These are phyloP conservation scores for Chalciporus chontae DNA, from an alignment of 768 basidiomycete species.

Conservation along the genomic window DNA sequence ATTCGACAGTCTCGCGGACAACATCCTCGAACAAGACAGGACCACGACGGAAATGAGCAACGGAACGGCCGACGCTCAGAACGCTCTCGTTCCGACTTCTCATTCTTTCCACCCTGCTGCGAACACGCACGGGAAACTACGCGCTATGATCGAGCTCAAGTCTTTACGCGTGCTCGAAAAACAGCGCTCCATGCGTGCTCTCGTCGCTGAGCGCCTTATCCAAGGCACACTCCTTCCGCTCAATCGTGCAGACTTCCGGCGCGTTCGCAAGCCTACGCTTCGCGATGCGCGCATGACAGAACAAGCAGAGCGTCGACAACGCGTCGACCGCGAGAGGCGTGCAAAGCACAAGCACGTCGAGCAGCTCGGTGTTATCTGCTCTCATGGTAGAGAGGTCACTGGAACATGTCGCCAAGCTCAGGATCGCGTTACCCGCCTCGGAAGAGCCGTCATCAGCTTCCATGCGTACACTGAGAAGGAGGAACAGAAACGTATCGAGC, in stretches of 20 bases:
- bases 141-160: slow-evolving; percentile 91
- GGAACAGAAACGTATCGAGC: slow-evolving; percentile 95
- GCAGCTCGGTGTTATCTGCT: slow-evolving; percentile 82
- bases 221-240: slow-evolving; percentile 87
- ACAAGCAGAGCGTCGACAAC: slow-evolving; percentile 85
- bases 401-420: slow-evolving; percentile 65
- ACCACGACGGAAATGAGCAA: slow-evolving; percentile 27
- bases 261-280: slow-evolving; percentile 78
- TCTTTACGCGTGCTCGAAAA: slow-evolving; percentile 85
- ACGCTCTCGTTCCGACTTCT: neutral
- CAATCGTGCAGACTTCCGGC: slow-evolving; percentile 89
- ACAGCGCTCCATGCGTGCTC: slow-evolving; percentile 82
- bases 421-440: slow-evolving; percentile 56
- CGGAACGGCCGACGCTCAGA: slow-evolving; percentile 29
- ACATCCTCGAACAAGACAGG: slow-evolving; percentile 19
- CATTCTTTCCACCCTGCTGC: slow-evolving; percentile 46
- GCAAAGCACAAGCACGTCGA: slow-evolving; percentile 97
- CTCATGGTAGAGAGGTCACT: slow-evolving; percentile 75
- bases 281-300: slow-evolving; percentile 90
- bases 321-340: slow-evolving; percentile 85
- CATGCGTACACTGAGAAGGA: slow-evolving; percentile 94
- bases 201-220: slow-evolving; percentile 81
- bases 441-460: slow-evolving; percentile 76
- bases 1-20: slow-evolving; percentile 51
- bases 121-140: slow-evolving; percentile 77